Evolutionary conservation across 1,284 basidiomycete genomes (phyloP), one percentile per base, ranked within the genome.

Genomic region (Agroathelia rolfsii): DNA sequence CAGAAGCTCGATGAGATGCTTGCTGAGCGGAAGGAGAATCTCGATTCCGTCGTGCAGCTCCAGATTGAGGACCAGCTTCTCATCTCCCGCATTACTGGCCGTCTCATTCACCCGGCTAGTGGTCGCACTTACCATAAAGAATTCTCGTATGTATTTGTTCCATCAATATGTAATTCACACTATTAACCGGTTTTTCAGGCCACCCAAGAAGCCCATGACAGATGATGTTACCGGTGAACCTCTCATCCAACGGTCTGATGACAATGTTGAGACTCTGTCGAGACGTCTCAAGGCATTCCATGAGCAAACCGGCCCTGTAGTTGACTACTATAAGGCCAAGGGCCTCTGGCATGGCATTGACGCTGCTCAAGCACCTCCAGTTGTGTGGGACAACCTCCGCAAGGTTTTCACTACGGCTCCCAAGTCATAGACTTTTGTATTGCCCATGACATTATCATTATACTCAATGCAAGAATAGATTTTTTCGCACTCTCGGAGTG

Each of bases 221-320:
- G 94, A 98, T 64, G 95, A 98, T 59, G 62, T 85, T 24, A 90
- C 93, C 4, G 95, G 95, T 44, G 94, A 98, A 61, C 88, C 92
- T 19, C 75, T 96, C 44, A 79, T 94, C 48, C 89, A 90, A 56
- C 82, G 83, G 42, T 88, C 88, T 11, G 88, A 93, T 55, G 88
- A 93, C 63, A 93, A 93, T 48, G 82, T 86, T 42, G 89, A 95
- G 56, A 89, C 94, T 9, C 72, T 98, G 35, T 75, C 78, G 49
- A 96, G 94, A 64, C 83, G 94, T 31, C 69, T 98, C 35, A 49
- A 56, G 6, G 78, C 87, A 9, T 97, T 86, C 71, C 94, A 97
- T 66, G 60, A 69, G 34, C 92, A 95, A 61, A 98, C 94, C 14
- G 84, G 82, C 3, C 92, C 93, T 19, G 94, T 98, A 17, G 85